Conservation (phyloP, 495 filamentous ascomycete species). For the Tuber indicum region DNA sequence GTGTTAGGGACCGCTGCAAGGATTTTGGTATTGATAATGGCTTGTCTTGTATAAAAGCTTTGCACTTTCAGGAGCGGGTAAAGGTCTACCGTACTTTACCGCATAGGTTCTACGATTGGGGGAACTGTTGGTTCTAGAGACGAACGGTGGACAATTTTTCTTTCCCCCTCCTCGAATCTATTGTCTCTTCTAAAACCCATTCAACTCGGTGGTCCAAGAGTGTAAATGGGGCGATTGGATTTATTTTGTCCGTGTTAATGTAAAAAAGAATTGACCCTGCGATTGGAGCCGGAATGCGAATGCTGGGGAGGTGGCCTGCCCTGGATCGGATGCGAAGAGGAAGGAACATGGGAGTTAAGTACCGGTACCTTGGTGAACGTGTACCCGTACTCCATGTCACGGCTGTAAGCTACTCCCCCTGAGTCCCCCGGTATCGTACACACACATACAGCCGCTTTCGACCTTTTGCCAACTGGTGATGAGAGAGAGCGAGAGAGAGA, state of each 20-base stretch:
- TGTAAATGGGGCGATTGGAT: neutral
- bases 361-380: neutral
- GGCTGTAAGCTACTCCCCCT: neutral
- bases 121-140: neutral
- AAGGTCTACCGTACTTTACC: neutral
- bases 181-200: neutral
- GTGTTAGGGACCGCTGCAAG: neutral
- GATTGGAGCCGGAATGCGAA: slow-evolving; percentile 23
- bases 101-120: neutral
- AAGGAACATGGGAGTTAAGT: neutral
- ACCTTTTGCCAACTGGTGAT: neutral
- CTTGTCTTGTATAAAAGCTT: neutral
- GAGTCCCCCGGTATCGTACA: neutral
- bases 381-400: neutral
- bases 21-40: neutral
- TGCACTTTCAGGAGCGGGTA: neutral
- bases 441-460: neutral
- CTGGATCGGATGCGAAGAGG: slow-evolving; percentile 25
- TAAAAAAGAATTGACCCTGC: neutral
- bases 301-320: slow-evolving; percentile 28
- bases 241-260: neutral
- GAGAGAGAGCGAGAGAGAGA: neutral
- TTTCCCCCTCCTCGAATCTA: too few species aligned
- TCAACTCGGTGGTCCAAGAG: neutral
- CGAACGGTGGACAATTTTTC: neutral